A percentile compares a stretch with the other conserved stretches of the same genome.
Conservation (phyloP, 2,329 filamentous ascomycete genomes). For the Colletotrichum sp. region DNA sequence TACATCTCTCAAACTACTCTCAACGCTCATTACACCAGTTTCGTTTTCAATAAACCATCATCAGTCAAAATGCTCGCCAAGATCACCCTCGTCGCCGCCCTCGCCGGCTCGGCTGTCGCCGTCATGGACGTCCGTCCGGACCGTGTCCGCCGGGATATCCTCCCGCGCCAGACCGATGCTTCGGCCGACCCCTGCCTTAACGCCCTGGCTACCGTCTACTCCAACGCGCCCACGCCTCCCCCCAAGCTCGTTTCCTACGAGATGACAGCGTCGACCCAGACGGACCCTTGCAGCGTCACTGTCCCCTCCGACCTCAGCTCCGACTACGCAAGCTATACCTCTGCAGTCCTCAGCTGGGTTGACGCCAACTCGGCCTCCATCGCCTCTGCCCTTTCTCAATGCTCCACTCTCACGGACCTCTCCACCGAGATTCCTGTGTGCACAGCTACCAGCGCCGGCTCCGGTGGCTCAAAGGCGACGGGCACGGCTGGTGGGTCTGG, state of each 20-base stretch:
- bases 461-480: not conserved
- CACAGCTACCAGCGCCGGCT: not conserved
- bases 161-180: slow-evolving; percentile 28
- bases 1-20: not conserved
- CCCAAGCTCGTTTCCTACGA: slow-evolving; percentile 24
- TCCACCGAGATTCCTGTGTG: slow-evolving; percentile 6
- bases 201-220: slow-evolving; percentile 23
- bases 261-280: slow-evolving; percentile 16
- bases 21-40: not conserved
- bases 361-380: slow-evolving; percentile 24
- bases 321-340: slow-evolving; percentile 25
- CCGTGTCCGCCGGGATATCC: slow-evolving; percentile 22
- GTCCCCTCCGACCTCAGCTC: slow-evolving; percentile 26
- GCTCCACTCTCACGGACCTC: slow-evolving; percentile 25
- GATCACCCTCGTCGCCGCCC: slow-evolving; percentile 25
- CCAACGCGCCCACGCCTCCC: slow-evolving; percentile 27
- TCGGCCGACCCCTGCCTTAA: slow-evolving; percentile 21
- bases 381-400: slow-evolving; percentile 26
- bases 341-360: slow-evolving; percentile 27
- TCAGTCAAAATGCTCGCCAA: slow-evolving; percentile 27
- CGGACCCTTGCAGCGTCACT: slow-evolving; percentile 29
- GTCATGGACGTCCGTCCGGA: slow-evolving; percentile 16
- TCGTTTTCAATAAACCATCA: not conserved
- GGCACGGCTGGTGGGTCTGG: not conserved
- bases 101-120: slow-evolving; percentile 26